Conservation (phyloP, 352 stramenopile genomes). For the Phytophthora constricta region DNA sequence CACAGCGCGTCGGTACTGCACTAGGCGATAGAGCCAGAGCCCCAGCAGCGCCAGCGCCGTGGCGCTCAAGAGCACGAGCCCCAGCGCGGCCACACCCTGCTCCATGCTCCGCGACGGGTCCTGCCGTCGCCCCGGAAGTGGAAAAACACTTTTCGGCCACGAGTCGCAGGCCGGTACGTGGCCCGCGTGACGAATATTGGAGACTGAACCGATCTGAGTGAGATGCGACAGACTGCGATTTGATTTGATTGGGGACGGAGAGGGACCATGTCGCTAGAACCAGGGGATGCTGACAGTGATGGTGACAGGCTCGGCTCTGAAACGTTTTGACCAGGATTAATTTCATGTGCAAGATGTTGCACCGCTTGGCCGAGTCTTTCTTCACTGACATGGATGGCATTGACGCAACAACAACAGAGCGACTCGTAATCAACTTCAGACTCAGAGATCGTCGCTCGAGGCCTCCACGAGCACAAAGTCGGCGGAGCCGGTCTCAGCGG, state of each 20-base stretch:
- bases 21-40: slow-evolving; percentile 64
- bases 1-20: slow-evolving; percentile 69
- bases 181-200: slow-evolving; percentile 19
- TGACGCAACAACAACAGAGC: background rate
- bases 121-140: slow-evolving; percentile 34
- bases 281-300: no score
- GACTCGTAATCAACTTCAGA: background rate
- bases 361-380: no score
- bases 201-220: slow-evolving; percentile 29
- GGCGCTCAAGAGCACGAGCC: slow-evolving; percentile 46
- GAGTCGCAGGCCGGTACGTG: background rate
- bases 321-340: no score
- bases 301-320: no score
- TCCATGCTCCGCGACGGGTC: slow-evolving; percentile 42
- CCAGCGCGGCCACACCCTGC: slow-evolving; percentile 46
- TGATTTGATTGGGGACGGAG: no score
- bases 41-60: slow-evolving; percentile 47
- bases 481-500: background rate
- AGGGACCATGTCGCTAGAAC: background rate
- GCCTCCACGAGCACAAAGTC: slow-evolving; percentile 45
- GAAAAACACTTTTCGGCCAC: slow-evolving; percentile 24
- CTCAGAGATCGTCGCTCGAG: slow-evolving; percentile 16
- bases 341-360: no score
- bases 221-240: no score
- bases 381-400: no score